A percentile compares a stretch with the other conserved stretches of the same genome.
These are phyloP conservation scores for Trapa bicornis DNA, from an alignment of 345 rosid genomes.

Conservation along the genomic window DNA sequence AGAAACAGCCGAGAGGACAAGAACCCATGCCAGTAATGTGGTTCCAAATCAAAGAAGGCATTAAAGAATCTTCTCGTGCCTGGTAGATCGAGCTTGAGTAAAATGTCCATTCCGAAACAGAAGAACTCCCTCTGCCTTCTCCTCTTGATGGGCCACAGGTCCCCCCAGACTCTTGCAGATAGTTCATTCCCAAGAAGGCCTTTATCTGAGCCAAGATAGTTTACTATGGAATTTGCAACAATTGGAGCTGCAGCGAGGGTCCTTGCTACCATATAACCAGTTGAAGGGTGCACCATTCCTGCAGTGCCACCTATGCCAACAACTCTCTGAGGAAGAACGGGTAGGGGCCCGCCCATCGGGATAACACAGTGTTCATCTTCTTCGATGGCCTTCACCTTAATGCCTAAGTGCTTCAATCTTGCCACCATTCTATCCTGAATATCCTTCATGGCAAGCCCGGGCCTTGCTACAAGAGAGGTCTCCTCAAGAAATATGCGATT, in stretches of 20 bases:
- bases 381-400: constrained; percentile 66
- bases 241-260: constrained; percentile 94
- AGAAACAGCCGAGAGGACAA: constrained; percentile 86
- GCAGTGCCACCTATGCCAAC: constrained; percentile 95
- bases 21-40: constrained; percentile 93
- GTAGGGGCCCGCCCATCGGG: constrained; percentile 98
- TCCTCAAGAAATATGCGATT: constrained; percentile 81
- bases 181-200: constrained; percentile 40
- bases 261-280: constrained; percentile 97
- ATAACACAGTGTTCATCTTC: constrained; percentile 90
- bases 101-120: constrained; percentile 97
- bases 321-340: constrained; percentile 86
- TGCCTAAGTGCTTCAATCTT: constrained; percentile 70
- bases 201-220: constrained; percentile 42
- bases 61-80: constrained; percentile 88
- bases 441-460: constrained; percentile 70
- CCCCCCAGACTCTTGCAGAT: constrained; percentile 78
- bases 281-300: constrained; percentile 88
- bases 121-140: constrained; percentile 96
- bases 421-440: constrained; percentile 95
- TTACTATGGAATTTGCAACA: constrained; percentile 70
- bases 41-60: constrained; percentile 74
- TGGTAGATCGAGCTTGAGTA: constrained; percentile 71
- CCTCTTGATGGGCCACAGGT: constrained; percentile 89
- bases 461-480: constrained; percentile 86